Evolutionary conservation across 805 yeast genomes (phyloP), one percentile per base, ranked within the genome.

Genomic region (Lachancea lanzarotensis): DNA sequence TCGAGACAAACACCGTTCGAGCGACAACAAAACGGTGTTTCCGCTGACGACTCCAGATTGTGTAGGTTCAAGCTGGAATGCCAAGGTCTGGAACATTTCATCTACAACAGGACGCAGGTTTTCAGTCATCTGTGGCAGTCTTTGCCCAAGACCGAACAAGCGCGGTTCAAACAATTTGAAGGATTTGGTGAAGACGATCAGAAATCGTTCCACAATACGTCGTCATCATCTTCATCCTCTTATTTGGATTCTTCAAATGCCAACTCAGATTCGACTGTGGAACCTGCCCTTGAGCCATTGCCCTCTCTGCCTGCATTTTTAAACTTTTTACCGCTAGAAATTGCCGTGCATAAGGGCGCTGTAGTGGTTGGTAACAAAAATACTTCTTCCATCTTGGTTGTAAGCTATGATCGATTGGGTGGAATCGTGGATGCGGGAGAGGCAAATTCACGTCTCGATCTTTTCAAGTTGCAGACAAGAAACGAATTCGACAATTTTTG

Each of bases 11-110:
- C 57, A 32, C 55, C 43, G 27, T 56, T 34, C 38, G 42, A 45
- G 32, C 46, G 52, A 54, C 12, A 45, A 46, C 10, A 57, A 60
- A 39, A 50, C 42, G 17, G 62, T 66, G 34, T 72, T 78, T 1
- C 84, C 84, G 39, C 31, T 8, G 8, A 12, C 10, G 39, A 36
- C 31, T 13, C 29, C 17, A 22, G 31, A 11, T 11, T 11, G 1
- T 67, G 81, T 9, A 68, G 88, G 33, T 73, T 82, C 47, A 53
- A 72, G 3, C 57, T 89, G 2, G 73, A 75, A 17, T 63, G 84
- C 9, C 83, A 81, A 42, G 98, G 98, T 0, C 57, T 86, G 2
- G 98, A 93, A 61, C 65, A 84, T 38, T 93, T 89, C 60, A 67
- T 84, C 45, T 91, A 85, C 63, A 93, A 93, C 63, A 74, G 93